Conservation (phyloP, 1,284 basidiomycete genomes). For the Austroboletus novae-zelandiae region DNA sequence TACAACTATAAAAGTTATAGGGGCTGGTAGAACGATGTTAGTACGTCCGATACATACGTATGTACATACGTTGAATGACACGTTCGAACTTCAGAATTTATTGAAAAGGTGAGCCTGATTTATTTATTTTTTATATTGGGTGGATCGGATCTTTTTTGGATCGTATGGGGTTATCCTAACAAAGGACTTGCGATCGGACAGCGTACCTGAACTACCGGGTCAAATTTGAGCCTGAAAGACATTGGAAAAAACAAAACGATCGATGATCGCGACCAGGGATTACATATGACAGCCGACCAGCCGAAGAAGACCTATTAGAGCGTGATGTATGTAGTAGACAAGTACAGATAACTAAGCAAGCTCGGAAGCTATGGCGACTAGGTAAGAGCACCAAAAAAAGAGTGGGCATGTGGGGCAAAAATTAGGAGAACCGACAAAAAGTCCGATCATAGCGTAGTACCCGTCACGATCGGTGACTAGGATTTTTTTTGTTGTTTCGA, state of each 20-base stretch:
- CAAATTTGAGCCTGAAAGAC: neutral
- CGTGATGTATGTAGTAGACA: conserved; percentile 10
- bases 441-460: conserved; percentile 11
- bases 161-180: neutral
- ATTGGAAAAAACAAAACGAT: neutral
- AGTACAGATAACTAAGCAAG: conserved; percentile 1
- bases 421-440: conserved; percentile 19
- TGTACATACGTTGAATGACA: too few relatives aligned
- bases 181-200: neutral
- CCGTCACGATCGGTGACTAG: neutral
- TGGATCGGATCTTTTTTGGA: too few relatives aligned
- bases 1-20: too few relatives aligned
- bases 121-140: too few relatives aligned
- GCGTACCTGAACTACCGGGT: neutral
- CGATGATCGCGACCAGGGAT: neutral
- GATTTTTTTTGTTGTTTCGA: neutral
- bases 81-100: too few relatives aligned
- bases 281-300: conserved; percentile 19
- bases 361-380: neutral
- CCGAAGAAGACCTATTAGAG: conserved; percentile 15
- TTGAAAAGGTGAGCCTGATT: too few relatives aligned
- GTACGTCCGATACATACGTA: too few relatives aligned
- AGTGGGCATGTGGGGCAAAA: conserved; percentile 1
- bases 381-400: conserved; percentile 1
- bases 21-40: too few relatives aligned